Base-by-base conservation (phyloP, 345 rosid genomes). In the Anacardium occidentale region DNA sequence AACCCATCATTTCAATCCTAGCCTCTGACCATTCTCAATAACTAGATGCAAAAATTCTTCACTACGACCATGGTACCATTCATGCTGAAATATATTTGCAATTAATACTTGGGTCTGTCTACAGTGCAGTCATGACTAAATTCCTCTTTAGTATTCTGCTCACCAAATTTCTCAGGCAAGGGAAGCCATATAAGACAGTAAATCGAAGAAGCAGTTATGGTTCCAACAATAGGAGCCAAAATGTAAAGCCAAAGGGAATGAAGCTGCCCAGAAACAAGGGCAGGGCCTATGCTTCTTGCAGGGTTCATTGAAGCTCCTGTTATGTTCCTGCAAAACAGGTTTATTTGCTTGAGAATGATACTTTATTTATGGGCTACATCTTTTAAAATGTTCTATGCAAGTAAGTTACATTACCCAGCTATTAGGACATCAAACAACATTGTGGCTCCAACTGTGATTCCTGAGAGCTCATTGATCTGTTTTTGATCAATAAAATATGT, bases 291-390 rank as follows among this genome's bases (percentile, higher is more conserved):
- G 75, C 75, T 71, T 32, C 79, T 65, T 47, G 72, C 75, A 0
- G 72, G 71, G 47, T 76, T 76, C 79, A 76, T 71, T 17, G 79
- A 76, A 40, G 75, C 72, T 53, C 75, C 75, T 52, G 68, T 69
- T 42, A 71, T 71, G 1, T 32, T 45, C 79, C 71, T 76, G 61
- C 47, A 26, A 14, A 6, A 0, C 22, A 65, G 21, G 14, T 55
- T 22, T 1, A 42, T 5, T 37, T 37, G 9, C 10, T 1, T 37
- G 42, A 37, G 7, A 37, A 37, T 7, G 10, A 7, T 37, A 37
- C 42, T 6, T 37, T 37, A 9, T 37, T 37, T 5, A 37, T 37
- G 1, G 7, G 42, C 42, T 37, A 37, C 42, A 37, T 37, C 42
- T 37, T 37, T 37, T 37, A 37, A 37, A 5, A 37, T 5, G 42